Base-by-base conservation (phyloP, 306 rosid genomes). In the Medicago ruthenica region DNA sequence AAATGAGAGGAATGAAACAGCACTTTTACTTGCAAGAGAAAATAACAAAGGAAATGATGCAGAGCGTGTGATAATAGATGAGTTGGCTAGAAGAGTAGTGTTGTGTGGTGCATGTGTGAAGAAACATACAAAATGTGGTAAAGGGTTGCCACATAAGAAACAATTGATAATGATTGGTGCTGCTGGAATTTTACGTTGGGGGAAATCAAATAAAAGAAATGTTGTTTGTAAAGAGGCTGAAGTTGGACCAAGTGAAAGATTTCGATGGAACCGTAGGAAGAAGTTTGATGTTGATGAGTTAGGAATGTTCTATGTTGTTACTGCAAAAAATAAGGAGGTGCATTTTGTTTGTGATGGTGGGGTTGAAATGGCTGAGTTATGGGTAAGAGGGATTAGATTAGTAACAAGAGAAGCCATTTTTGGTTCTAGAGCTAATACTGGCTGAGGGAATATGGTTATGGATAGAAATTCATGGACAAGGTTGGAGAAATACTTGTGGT, bases 261-360 rank as follows among this genome's bases (percentile, higher is more conserved):
- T 90, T 70, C 68, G 90, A 55, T 67, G 88, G 92, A 90, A 88
- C 7, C 75, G 89, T 0, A 27, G 88, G 79, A 83, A 74, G 74
- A 86, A 79, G 76, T 78, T 70, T 44, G 88, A 90, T 66, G 81
- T 73, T 36, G 91, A 85, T 40, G 88, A 83, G 21, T 77, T 76
- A 0, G 91, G 90, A 55, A 15, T 86, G 75, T 90, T 90, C 70
- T 87, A 84, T 74, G 91, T 85, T 14, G 84, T 87, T 14, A 88
- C 91, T 13, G 78, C 89, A 18, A 79, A 82, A 61, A 85, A 85
- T 45, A 90, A 90, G 68, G 81, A 76, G 78, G 81, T 90, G 54
- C 96, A 88, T 80, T 90, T 90, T 85, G 91, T 90, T 27, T 85
- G 96, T 78, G 86, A 85, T 70, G 89, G 91, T 63, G 96, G 93